Conservation (phyloP, 306 rosid genomes). For the Canavalia gladiata region DNA sequence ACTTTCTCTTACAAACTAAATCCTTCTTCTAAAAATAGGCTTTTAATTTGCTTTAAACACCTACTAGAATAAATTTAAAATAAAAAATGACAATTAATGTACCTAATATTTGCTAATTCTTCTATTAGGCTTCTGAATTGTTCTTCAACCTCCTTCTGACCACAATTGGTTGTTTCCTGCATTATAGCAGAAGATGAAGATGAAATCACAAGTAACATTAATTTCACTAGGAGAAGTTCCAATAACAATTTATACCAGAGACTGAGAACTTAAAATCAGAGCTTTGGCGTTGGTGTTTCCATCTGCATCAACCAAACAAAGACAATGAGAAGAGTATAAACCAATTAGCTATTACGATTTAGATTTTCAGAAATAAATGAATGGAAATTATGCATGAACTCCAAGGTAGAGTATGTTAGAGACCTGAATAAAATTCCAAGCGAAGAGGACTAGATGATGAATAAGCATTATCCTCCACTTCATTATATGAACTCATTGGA, state of each 20-base stretch:
- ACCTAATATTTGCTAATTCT: slow-evolving; percentile 63
- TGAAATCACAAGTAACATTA: slow-evolving; percentile 9
- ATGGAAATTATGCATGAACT: not conserved
- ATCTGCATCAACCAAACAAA: slow-evolving; percentile 25
- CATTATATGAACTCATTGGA: not conserved
- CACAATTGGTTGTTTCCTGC: slow-evolving; percentile 61
- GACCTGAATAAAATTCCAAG: slow-evolving; percentile 51
- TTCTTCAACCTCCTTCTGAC: slow-evolving; percentile 56
- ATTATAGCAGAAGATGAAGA: slow-evolving; percentile 38
- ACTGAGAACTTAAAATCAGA: slow-evolving; percentile 60
- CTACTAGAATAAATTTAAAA: not conserved
- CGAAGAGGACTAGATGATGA: slow-evolving; percentile 41
- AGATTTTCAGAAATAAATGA: not conserved
- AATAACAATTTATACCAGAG: slow-evolving; percentile 58
- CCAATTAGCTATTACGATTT: not conserved
- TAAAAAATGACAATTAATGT: not conserved
- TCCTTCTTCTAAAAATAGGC: too few relatives aligned
- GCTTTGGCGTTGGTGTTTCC: slow-evolving; percentile 46
- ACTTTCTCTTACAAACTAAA: too few relatives aligned
- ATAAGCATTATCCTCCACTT: slow-evolving; percentile 22
- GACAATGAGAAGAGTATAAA: not conserved
- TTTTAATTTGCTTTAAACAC: too few relatives aligned
- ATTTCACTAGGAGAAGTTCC: not conserved
- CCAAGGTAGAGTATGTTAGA: not conserved
- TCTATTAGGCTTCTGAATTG: slow-evolving; percentile 70